These are phyloP conservation scores for Talaromyces liani DNA, from an alignment of 495 filamentous ascomycete species.

Conservation along the genomic window DNA sequence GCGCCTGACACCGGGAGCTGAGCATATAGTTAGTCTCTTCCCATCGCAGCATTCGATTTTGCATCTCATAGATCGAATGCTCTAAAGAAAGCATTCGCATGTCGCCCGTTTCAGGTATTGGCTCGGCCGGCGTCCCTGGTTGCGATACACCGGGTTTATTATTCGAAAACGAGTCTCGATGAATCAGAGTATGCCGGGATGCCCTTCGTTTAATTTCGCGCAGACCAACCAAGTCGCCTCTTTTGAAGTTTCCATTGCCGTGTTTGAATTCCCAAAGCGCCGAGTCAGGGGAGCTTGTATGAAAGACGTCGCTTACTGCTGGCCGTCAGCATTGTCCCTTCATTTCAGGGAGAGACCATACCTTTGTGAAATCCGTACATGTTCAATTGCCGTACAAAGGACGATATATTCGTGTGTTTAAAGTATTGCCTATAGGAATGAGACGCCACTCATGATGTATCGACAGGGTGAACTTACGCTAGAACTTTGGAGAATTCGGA, in stretches of 20 bases:
- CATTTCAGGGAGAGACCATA: constrained; percentile 22
- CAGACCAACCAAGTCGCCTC: constrained; percentile 84
- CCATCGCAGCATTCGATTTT: constrained; percentile 62
- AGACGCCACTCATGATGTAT: constrained; percentile 11
- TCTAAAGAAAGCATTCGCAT: constrained; percentile 70
- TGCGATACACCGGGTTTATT: constrained; percentile 68
- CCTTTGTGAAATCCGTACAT: constrained; percentile 99
- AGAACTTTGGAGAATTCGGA: constrained; percentile 98
- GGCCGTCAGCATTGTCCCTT: neutral
- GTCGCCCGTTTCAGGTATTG: constrained; percentile 70
- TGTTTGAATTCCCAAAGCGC: constrained; percentile 99
- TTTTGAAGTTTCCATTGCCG: constrained; percentile 94
- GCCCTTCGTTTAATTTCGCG: constrained; percentile 95
- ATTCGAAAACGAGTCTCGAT: constrained; percentile 82
- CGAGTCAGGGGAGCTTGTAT: constrained; percentile 91
- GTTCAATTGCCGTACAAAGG: constrained; percentile 94
- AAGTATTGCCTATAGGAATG: constrained; percentile 71
- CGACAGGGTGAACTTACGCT: constrained; percentile 55
- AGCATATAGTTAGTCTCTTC: constrained; percentile 78
- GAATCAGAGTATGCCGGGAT: constrained; percentile 91
- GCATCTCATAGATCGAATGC: constrained; percentile 75
- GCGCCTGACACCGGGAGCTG: constrained; percentile 69
- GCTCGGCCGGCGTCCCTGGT: constrained; percentile 78
- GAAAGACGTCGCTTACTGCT: constrained; percentile 95
- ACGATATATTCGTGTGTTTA: constrained; percentile 98